Percentiles rank a stretch among this genome's conserved stretches.
Evolutionary conservation across 2,329 filamentous ascomycete species (phyloP).

Genomic region (Pyrenophora tritici-repentis): DNA sequence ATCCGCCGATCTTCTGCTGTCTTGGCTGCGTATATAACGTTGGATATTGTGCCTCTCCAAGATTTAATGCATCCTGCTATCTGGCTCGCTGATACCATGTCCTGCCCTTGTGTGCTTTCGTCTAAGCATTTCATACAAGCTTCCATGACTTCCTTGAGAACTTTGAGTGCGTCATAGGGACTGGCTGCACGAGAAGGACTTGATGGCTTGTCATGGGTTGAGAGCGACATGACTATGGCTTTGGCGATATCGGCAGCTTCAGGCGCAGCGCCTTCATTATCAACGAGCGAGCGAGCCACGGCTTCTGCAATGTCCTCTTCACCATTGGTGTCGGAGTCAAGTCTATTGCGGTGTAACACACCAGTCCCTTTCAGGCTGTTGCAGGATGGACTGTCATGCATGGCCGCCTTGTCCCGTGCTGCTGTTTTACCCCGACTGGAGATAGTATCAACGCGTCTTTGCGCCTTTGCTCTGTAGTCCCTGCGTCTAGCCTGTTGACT

Average conservation of each 20-base stretch:
- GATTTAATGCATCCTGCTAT: neutral
- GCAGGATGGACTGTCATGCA: neutral
- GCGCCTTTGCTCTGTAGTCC: neutral
- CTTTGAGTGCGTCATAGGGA: neutral
- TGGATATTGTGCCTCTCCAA: constrained; percentile 1
- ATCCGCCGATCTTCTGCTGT: constrained; percentile 2
- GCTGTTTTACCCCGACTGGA: neutral
- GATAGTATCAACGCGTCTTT: neutral
- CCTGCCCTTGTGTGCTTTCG: neutral
- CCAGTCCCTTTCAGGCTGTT: neutral
- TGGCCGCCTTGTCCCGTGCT: neutral
- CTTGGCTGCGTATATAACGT: neutral
- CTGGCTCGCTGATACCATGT: neutral
- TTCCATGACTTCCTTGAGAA: neutral
- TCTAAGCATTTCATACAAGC: neutral
- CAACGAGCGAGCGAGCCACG: constrained; percentile 6
- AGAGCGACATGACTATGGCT: constrained; percentile 1
- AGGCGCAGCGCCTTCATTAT: neutral
- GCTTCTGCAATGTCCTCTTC: constrained; percentile 10
- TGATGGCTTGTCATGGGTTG: neutral
- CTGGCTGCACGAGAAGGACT: neutral
- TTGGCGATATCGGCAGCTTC: neutral
- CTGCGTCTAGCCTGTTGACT: neutral
- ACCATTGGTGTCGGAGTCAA: neutral
- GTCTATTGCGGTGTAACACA: neutral